Evolutionary conservation across 257 asterid genomes (phyloP), one percentile per base, ranked within the genome.

Genomic region (Sherardia arvensis): DNA sequence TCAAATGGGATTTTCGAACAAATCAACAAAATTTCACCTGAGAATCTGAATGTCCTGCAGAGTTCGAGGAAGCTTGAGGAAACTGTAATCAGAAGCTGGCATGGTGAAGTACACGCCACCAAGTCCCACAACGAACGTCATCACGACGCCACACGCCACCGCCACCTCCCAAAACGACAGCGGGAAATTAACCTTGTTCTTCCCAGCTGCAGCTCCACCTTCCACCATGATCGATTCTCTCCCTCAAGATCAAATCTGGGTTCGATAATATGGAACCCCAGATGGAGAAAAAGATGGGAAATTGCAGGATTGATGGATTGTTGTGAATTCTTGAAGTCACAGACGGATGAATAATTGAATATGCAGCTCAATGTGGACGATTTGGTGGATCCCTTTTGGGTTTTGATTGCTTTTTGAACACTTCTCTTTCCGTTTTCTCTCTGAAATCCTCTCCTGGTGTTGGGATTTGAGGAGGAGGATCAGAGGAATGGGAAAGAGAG

Each of bases 61-160:
- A 62, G 93, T 75, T 62, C 90, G 88, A 4, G 98, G 98, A 61
- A 91, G 91, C 86, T 83, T 88, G 66, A 91, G 94, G 80, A 91
- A 88, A 83, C 85, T 88, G 72, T 88, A 91, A 83, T 91, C 98
- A 20, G 98, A 84, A 20, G 82, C 82, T 27, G 98, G 98, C 96
- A 91, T 76, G 56, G 98, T 88, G 21, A 91, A 69, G 66, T 91
- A 91, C 22, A 91, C 78, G 66, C 80, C 87, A 8, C 67, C 43
- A 74, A 88, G 82, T 26, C 95, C 95, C 20, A 81, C 29, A 53
- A 70, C 69, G 66, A 88, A 88, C 25, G 90, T 91, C 79, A 84
- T 72, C 8, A 91, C 86, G 73, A 91, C 95, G 76, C 78, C 81
- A 82, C 76, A 66, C 29, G 90, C 94, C 49, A 78, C 74, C 79